Percentiles rank a stretch among this genome's conserved stretches.
Evolutionary conservation across 139 green algal genomes (phyloP).

Genomic region (Yamagishiella unicocca): DNA sequence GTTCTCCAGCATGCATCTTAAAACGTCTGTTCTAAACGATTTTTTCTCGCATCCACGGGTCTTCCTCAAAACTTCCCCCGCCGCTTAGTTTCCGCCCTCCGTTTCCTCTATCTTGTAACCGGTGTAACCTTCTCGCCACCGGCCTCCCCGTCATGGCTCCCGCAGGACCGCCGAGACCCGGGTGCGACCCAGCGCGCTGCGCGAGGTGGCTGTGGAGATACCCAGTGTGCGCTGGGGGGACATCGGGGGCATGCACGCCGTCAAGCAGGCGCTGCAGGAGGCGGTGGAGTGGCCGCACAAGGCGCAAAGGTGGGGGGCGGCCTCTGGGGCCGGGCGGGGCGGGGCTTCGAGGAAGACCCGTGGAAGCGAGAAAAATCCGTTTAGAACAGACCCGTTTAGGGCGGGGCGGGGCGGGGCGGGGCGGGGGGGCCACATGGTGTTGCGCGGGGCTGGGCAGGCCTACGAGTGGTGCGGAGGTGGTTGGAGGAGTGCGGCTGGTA

Average conservation of each 20-base stretch:
- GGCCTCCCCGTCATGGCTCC: neutral
- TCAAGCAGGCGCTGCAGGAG: slow-evolving; percentile 83
- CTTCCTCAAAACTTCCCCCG: too few species aligned
- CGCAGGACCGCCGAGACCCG: slow-evolving; percentile 50
- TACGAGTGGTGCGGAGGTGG: neutral
- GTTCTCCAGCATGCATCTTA: too few species aligned
- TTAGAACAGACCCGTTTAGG: too few species aligned
- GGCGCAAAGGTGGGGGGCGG: slow-evolving; percentile 8
- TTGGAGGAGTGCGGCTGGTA: too few species aligned
- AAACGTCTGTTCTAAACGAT: too few species aligned
- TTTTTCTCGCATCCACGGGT: too few species aligned
- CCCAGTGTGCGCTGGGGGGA: slow-evolving; percentile 55
- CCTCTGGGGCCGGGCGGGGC: neutral
- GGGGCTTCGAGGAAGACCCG: too few species aligned
- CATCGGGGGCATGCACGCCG: slow-evolving; percentile 77
- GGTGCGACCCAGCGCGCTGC: slow-evolving; percentile 69
- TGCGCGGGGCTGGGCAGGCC: neutral
- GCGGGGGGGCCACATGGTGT: neutral
- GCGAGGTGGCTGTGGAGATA: slow-evolving; percentile 75
- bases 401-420: neutral
- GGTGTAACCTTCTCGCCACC: too few species aligned
- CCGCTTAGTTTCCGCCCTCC: too few species aligned
- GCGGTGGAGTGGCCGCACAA: slow-evolving; percentile 74
- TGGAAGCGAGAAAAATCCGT: too few species aligned
- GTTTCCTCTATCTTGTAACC: too few species aligned